Evolutionary conservation across 2,329 filamentous ascomycete genomes (phyloP).

Genomic region (Diaporthe amygdali): DNA sequence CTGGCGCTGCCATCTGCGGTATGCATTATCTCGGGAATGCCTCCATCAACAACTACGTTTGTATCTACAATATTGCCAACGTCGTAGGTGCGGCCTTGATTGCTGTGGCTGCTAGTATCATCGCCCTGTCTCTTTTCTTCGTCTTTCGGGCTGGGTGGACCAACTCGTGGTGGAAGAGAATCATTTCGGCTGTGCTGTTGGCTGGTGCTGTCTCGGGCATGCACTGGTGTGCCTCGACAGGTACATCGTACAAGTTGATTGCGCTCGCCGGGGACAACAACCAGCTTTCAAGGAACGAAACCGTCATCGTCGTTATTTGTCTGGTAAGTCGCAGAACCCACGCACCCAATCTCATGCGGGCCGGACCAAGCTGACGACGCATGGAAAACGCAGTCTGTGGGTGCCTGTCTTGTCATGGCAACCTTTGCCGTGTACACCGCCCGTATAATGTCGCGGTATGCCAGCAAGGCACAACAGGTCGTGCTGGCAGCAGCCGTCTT

Average conservation of each 20-base stretch:
- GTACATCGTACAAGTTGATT: slow-evolving; percentile 70
- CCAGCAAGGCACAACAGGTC: slow-evolving; percentile 66
- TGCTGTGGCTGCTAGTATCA: slow-evolving; percentile 72
- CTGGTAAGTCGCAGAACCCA: slow-evolving; percentile 57
- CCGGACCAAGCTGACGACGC: slow-evolving; percentile 16
- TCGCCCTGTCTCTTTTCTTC: slow-evolving; percentile 79
- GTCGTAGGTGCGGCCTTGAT: slow-evolving; percentile 75
- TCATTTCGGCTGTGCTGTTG: slow-evolving; percentile 69
- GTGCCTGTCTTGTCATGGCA: slow-evolving; percentile 65
- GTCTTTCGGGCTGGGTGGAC: slow-evolving; percentile 78
- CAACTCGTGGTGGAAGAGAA: slow-evolving; percentile 77
- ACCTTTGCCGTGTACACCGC: slow-evolving; percentile 59
- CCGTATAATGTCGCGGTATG: slow-evolving; percentile 57
- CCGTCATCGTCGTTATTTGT: slow-evolving; percentile 75
- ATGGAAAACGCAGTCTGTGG: slow-evolving; percentile 57
- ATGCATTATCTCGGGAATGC: slow-evolving; percentile 92
- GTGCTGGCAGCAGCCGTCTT: slow-evolving; percentile 68
- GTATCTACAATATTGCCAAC: slow-evolving; percentile 63
- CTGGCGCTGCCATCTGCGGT: slow-evolving; percentile 77
- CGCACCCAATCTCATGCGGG: slow-evolving; percentile 5
- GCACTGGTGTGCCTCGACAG: slow-evolving; percentile 82
- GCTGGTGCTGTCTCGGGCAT: slow-evolving; percentile 81
- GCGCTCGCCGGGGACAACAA: slow-evolving; percentile 46
- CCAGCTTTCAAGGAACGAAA: slow-evolving; percentile 63
- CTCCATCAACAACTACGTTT: slow-evolving; percentile 78